Evolutionary conservation across 345 rosid species (phyloP).

Genomic region (Aquilaria yunnanensis): DNA sequence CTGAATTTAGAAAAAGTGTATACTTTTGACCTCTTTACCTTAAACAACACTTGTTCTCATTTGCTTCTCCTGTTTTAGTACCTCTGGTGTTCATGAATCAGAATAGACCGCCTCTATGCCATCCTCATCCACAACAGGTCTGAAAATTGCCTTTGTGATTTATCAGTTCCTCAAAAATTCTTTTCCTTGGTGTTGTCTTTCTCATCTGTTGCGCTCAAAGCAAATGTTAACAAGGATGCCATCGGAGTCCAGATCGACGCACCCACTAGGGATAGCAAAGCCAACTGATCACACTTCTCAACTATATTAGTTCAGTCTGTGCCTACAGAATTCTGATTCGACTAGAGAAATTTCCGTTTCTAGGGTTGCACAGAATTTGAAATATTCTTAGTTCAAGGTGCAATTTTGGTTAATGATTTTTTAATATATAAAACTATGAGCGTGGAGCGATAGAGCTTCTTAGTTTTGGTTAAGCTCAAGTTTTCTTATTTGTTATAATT

Average conservation of each 20-base stretch:
- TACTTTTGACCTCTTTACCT: no score
- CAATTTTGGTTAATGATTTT: not conserved
- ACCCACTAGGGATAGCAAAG: conserved; percentile 91
- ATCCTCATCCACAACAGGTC: conserved; percentile 81
- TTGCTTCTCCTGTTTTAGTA: no score
- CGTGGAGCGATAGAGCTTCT: no score
- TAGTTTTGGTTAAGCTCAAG: no score
- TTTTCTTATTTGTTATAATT: no score
- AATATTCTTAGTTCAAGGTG: not conserved
- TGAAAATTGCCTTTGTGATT: not conserved
- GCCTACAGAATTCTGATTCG: not conserved
- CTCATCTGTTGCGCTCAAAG: conserved; percentile 2
- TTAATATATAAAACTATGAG: not conserved
- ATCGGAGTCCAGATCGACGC: conserved; percentile 88
- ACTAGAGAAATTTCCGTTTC: not conserved
- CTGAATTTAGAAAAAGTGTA: no score
- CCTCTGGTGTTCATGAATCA: no score
- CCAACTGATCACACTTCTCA: conserved; percentile 78
- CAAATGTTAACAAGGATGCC: conserved; percentile 76
- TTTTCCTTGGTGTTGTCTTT: not conserved
- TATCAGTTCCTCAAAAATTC: not conserved
- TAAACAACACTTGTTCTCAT: no score
- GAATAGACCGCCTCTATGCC: no score
- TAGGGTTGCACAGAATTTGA: not conserved
- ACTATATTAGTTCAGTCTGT: conserved; percentile 77